phyloP scores from a whole-genome alignment of 208 protist species.

The Entamoeba invadens region DNA sequence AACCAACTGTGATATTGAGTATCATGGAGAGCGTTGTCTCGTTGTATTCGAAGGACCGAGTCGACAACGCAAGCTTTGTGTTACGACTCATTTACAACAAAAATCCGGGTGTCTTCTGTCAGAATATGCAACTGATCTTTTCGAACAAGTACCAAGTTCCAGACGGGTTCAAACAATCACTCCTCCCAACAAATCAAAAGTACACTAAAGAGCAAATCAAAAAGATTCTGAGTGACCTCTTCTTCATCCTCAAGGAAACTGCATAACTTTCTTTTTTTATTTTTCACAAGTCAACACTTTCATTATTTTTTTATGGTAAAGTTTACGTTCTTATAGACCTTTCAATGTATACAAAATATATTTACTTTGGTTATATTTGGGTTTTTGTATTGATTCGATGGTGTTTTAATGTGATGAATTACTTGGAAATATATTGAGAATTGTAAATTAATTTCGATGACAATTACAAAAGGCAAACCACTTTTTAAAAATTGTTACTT shows the following conservation, averaged over 20 bases:
- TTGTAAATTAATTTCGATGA: too few species aligned
- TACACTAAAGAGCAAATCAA: neutral
- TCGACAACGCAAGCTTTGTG: neutral
- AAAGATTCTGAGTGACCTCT: neutral
- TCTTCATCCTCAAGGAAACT: neutral
- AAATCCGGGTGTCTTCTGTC: neutral
- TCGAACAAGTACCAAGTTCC: neutral
- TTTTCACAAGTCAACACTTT: too few species aligned
- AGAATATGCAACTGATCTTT: neutral
- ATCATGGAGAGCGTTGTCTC: neutral
- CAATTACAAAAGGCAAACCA: too few species aligned
- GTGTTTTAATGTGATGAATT: too few species aligned
- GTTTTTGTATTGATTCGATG: too few species aligned
- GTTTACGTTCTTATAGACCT: too few species aligned
- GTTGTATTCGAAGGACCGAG: neutral
- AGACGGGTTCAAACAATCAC: neutral
- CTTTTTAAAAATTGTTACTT: too few species aligned
- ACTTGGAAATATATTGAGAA: too few species aligned
- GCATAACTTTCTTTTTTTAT: too few species aligned
- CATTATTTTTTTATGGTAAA: too few species aligned
- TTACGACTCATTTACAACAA: neutral
- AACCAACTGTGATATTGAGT: neutral
- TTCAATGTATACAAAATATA: too few species aligned
- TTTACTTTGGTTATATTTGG: too few species aligned
- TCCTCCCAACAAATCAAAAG: neutral